phyloP scores from a whole-genome alignment of 345 rosid species.

The Sonneratia caseolaris region DNA sequence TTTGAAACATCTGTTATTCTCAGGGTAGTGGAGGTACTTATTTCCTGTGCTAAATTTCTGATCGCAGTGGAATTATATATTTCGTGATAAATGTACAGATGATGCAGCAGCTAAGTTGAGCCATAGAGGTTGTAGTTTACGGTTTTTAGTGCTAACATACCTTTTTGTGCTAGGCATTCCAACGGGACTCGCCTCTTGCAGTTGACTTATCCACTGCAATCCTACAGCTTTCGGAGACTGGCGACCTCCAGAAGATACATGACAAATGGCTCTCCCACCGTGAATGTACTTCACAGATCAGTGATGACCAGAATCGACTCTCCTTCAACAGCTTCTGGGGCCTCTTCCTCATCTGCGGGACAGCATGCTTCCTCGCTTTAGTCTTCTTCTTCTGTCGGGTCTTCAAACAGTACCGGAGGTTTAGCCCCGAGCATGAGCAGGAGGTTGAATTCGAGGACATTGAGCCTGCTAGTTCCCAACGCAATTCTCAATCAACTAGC shows the following conservation, averaged over 20 bases:
- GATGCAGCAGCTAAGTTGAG: no score
- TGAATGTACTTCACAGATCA: conserved; percentile 36
- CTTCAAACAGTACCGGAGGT: conserved; percentile 46
- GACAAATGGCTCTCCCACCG: conserved; percentile 59
- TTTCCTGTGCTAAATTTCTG: no score
- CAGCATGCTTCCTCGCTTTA: conserved; percentile 51
- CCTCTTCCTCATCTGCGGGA: conserved; percentile 68
- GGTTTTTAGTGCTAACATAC: background rate
- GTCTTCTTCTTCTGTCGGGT: conserved; percentile 41
- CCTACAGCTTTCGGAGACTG: conserved; percentile 76
- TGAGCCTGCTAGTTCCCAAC: background rate
- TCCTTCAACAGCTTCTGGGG: conserved; percentile 83
- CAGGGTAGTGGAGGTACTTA: no score
- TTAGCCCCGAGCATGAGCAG: conserved; percentile 31
- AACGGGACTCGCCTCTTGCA: conserved; percentile 84
- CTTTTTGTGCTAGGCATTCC: conserved; percentile 55
- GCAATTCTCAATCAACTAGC: conserved; percentile 5
- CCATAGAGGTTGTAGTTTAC: background rate
- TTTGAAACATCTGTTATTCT: no score
- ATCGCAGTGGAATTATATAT: no score
- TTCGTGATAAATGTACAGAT: background rate
- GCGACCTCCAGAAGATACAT: conserved; percentile 67
- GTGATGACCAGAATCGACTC: conserved; percentile 32
- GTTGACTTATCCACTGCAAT: conserved; percentile 83
- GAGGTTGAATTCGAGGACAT: conserved; percentile 27